Evolutionary conservation across 2,329 filamentous ascomycete species (phyloP).

Genomic region (Phyllosticta paracitricarpa): DNA sequence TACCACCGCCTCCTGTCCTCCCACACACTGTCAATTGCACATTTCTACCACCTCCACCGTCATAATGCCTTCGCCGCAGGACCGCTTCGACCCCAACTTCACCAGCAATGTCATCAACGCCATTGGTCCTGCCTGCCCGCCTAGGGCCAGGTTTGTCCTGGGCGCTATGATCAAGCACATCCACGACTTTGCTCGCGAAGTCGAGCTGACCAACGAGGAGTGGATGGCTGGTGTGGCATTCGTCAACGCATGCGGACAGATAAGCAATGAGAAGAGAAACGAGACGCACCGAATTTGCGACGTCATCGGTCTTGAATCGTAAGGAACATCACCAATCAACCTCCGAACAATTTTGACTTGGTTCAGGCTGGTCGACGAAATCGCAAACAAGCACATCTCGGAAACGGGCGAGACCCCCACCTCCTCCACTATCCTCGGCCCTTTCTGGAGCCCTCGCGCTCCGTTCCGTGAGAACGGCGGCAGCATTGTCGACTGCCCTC

Average conservation of each 20-base stretch:
- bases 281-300: constrained; percentile 66
- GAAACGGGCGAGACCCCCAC: constrained; percentile 55
- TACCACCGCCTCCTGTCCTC: background rate
- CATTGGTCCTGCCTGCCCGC: constrained; percentile 61
- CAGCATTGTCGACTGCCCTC: constrained; percentile 54
- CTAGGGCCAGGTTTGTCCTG: constrained; percentile 56
- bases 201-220: constrained; percentile 66
- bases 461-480: constrained; percentile 60
- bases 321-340: constrained; percentile 42
- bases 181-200: constrained; percentile 69
- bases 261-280: constrained; percentile 58
- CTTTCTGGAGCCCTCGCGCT: constrained; percentile 68
- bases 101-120: constrained; percentile 63
- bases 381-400: constrained; percentile 53
- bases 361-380: constrained; percentile 53
- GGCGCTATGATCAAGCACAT: constrained; percentile 57
- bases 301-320: constrained; percentile 64
- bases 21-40: background rate
- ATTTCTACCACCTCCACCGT: background rate
- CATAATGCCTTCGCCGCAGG: constrained; percentile 10
- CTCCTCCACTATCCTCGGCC: constrained; percentile 66
- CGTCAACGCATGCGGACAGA: constrained; percentile 64
- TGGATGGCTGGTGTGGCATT: constrained; percentile 68
- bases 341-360: constrained; percentile 28
- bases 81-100: constrained; percentile 64